These are phyloP conservation scores for Boletus pseudopeckii DNA, from an alignment of 768 basidiomycete species.

Conservation along the genomic window DNA sequence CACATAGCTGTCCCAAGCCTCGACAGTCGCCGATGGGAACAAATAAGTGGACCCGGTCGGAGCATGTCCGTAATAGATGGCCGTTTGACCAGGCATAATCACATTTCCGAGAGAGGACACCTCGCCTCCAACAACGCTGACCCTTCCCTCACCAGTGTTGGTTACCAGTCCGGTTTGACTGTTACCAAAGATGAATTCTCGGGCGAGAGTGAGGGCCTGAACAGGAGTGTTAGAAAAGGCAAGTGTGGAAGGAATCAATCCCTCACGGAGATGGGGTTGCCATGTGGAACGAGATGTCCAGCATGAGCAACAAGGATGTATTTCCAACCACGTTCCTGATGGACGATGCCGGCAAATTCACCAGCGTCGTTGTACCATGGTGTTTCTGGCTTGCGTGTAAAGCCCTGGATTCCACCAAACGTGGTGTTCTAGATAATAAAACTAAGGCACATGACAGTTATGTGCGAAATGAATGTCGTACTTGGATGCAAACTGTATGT, in stretches of 20 bases:
- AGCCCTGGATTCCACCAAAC: no score
- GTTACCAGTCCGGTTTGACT: constrained; percentile 57
- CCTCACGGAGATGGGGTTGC: constrained; percentile 44
- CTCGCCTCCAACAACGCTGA: constrained; percentile 47
- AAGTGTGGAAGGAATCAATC: background rate
- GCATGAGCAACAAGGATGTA: constrained; percentile 31
- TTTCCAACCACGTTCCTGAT: constrained; percentile 52
- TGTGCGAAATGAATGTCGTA: no score
- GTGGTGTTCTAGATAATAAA: no score
- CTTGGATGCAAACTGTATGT: no score
- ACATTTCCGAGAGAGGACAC: constrained; percentile 42
- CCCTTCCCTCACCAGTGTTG: constrained; percentile 20
- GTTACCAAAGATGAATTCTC: constrained; percentile 39
- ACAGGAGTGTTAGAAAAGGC: background rate
- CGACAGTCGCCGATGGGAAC: constrained; percentile 53
- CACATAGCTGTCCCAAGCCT: constrained; percentile 55
- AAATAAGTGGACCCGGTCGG: constrained; percentile 49
- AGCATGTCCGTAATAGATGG: constrained; percentile 51
- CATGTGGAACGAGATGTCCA: constrained; percentile 36
- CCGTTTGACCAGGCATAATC: constrained; percentile 51
- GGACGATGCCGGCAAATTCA: constrained; percentile 61
- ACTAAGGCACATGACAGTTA: no score
- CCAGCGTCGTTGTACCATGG: constrained; percentile 59
- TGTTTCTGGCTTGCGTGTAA: constrained; percentile 48
- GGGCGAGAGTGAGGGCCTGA: constrained; percentile 52